phyloP scores from a whole-genome alignment of 352 stramenopile species.

The Elongisporangium senticosum region DNA sequence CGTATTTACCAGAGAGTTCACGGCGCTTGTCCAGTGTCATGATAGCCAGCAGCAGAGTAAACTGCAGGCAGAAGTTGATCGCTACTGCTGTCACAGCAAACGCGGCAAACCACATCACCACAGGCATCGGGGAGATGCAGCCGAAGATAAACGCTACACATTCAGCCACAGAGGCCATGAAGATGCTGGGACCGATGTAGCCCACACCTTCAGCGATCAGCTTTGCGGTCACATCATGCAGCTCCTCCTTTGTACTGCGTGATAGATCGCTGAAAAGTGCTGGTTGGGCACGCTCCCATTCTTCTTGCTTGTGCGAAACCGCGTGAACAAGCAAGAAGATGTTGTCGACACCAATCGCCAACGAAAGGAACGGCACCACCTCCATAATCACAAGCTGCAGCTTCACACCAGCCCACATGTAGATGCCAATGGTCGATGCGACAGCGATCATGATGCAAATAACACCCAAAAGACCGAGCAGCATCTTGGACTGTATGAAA shows the following conservation, averaged over 20 bases:
- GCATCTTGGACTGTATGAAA: conserved; percentile 54
- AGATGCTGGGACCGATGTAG: conserved; percentile 59
- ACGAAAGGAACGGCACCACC: conserved; percentile 58
- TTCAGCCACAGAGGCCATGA: conserved; percentile 53
- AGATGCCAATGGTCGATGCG: conserved; percentile 51
- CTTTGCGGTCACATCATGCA: conserved; percentile 25
- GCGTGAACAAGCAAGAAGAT: conserved; percentile 67
- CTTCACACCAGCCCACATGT: conserved; percentile 53
- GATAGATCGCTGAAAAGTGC: conserved; percentile 39
- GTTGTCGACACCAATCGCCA: conserved; percentile 67
- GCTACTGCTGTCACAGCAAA: conserved; percentile 48
- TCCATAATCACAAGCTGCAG: conserved; percentile 74
- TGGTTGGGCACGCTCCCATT: conserved; percentile 21
- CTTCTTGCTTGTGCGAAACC: conserved; percentile 40
- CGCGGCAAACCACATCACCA: conserved; percentile 61
- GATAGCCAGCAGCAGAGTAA: conserved; percentile 58
- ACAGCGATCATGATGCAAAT: conserved; percentile 56
- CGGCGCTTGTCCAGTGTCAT: conserved; percentile 59
- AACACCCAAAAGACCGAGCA: conserved; percentile 48
- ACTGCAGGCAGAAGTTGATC: conserved; percentile 59
- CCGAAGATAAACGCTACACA: conserved; percentile 51
- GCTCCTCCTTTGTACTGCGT: conserved; percentile 26
- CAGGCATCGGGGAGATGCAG: conserved; percentile 55
- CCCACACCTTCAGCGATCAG: conserved; percentile 36
- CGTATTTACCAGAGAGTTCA: conserved; percentile 44